phyloP scores from a whole-genome alignment of 805 yeast genomes.

The Candida silvatica region DNA sequence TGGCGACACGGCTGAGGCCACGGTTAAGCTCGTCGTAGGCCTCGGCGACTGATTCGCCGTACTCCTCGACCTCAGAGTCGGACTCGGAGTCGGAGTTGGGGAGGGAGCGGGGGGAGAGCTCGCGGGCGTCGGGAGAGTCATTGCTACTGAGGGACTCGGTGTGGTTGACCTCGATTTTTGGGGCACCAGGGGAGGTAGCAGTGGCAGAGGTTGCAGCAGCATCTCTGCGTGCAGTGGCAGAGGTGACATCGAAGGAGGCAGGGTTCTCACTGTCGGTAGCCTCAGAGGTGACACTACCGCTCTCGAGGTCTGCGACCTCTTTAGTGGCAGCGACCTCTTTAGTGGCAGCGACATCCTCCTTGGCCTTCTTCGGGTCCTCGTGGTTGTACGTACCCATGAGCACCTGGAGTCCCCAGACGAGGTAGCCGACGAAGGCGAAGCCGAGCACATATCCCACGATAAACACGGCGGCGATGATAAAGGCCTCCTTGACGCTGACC shows the following conservation, averaged over 20 bases:
- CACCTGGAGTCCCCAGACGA: slow-evolving; percentile 34
- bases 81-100: background rate
- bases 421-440: slow-evolving; percentile 39
- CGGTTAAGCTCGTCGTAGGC: background rate
- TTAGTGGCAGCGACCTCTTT: background rate
- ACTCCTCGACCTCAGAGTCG: background rate
- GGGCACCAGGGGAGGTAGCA: too few relatives aligned
- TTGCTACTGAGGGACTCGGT: too few relatives aligned
- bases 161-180: too few relatives aligned
- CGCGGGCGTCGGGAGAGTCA: too few relatives aligned
- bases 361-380: slow-evolving; percentile 4
- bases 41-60: background rate
- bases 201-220: background rate
- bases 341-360: background rate
- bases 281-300: background rate
- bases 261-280: background rate
- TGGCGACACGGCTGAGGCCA: background rate
- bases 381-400: slow-evolving; percentile 19
- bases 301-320: background rate
- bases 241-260: background rate
- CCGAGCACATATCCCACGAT: slow-evolving; percentile 54
- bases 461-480: slow-evolving; percentile 68
- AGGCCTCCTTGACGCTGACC: slow-evolving; percentile 58
- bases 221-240: background rate
- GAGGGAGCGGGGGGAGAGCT: background rate